Conservation (phyloP, 1,284 basidiomycete species). For the Cutaneotrichosporon dermatis region DNA sequence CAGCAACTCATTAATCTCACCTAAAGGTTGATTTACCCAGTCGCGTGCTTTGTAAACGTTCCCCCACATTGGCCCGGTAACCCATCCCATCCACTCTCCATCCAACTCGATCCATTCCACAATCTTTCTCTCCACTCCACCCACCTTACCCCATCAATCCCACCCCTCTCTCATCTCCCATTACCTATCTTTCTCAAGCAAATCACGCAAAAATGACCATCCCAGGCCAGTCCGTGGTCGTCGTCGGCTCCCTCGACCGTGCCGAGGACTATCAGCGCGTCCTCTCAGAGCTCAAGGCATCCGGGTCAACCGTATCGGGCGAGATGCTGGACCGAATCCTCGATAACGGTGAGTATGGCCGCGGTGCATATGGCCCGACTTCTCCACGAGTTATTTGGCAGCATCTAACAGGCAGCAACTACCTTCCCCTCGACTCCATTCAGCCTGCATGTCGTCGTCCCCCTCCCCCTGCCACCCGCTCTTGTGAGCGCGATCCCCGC, state of each 20-base stretch:
- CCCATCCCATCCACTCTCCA: too few species aligned
- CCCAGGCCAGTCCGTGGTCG: conserved; percentile 22
- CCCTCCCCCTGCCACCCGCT: conserved; percentile 37
- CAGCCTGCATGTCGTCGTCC: conserved; percentile 45
- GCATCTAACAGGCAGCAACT: conserved; percentile 31
- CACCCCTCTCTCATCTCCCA: neutral
- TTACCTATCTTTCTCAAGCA: neutral
- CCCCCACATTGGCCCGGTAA: too few species aligned
- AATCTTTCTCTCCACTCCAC: too few species aligned
- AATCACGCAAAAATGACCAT: conserved; percentile 4
- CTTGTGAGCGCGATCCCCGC: conserved; percentile 41
- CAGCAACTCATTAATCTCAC: too few species aligned
- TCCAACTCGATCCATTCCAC: too few species aligned
- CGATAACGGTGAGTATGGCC: conserved; percentile 40
- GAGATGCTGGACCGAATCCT: conserved; percentile 49
- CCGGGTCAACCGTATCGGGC: conserved; percentile 31
- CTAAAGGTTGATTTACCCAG: too few species aligned
- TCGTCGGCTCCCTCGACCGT: conserved; percentile 47
- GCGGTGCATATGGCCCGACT: too few species aligned
- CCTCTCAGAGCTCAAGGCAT: conserved; percentile 31
- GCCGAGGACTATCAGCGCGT: conserved; percentile 43
- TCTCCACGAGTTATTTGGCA: too few species aligned
- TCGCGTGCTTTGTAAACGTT: too few species aligned
- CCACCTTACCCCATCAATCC: too few species aligned
- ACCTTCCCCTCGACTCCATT: conserved; percentile 38